Percentiles rank a stretch among this genome's conserved stretches.
phyloP scores from a whole-genome alignment of 495 filamentous ascomycete species.

The Xylaria castorea region DNA sequence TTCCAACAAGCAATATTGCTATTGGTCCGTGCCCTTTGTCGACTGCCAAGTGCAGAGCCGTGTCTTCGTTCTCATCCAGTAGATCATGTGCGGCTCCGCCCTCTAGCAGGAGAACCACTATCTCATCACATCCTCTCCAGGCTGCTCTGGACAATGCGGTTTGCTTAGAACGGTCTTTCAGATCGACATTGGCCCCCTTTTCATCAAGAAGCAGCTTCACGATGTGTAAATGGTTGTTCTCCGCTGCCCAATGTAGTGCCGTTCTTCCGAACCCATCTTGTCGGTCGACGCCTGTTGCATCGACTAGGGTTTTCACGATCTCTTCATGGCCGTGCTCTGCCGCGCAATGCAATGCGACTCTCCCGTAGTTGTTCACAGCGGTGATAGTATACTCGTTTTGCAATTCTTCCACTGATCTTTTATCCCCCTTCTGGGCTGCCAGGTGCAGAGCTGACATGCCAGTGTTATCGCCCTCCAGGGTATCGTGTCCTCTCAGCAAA shows the following conservation, averaged over 20 bases:
- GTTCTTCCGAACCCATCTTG: constrained; percentile 24
- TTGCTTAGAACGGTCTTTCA: not conserved
- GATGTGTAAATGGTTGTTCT: not conserved
- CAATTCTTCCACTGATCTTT: not conserved
- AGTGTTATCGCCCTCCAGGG: not conserved
- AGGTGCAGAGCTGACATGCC: not conserved
- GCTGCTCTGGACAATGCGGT: constrained; percentile 22
- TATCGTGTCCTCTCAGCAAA: not conserved
- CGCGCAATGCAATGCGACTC: constrained; percentile 22
- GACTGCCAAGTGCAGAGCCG: constrained; percentile 9
- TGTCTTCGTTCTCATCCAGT: not conserved
- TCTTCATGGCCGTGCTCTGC: constrained; percentile 26
- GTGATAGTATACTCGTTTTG: not conserved
- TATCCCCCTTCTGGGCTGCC: constrained; percentile 6
- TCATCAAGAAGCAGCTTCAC: not conserved
- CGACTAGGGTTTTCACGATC: constrained; percentile 7
- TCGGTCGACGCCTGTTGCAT: constrained; percentile 23
- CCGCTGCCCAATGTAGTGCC: constrained; percentile 8
- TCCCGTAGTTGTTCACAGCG: not conserved
- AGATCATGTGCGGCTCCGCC: not conserved
- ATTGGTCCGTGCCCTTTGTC: not conserved
- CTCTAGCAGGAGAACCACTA: constrained; percentile 23
- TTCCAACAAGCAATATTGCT: not conserved
- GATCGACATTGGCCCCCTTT: not conserved
- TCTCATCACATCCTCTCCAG: constrained; percentile 10